phyloP scores from a whole-genome alignment of 139 green algal genomes.

The Chlamydomonas applanata region DNA sequence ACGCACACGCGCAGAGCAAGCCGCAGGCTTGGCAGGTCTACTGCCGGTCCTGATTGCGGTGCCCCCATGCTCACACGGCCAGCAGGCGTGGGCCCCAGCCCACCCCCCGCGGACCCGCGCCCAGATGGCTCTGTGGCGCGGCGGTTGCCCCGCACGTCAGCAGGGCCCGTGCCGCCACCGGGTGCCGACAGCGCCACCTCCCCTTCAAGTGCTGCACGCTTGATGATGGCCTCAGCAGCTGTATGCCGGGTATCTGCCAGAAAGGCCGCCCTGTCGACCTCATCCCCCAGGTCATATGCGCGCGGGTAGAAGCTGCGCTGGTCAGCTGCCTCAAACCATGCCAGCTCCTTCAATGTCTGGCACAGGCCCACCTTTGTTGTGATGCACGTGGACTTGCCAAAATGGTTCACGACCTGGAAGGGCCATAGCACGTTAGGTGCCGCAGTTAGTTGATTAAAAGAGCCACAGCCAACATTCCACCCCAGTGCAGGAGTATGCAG shows the following conservation, averaged over 20 bases:
- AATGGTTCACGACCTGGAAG: constrained; percentile 48
- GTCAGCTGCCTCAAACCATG: constrained; percentile 39
- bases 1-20: constrained; percentile 18
- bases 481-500: too few species aligned
- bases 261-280: constrained; percentile 25
- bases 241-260: constrained; percentile 36
- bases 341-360: constrained; percentile 35
- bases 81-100: too few species aligned
- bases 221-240: constrained; percentile 43
- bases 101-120: too few species aligned
- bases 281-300: constrained; percentile 39
- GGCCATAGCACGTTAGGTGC: neutral
- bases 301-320: constrained; percentile 37
- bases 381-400: constrained; percentile 34
- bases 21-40: constrained; percentile 22
- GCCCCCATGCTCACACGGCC: neutral
- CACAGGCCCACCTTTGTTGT: constrained; percentile 50
- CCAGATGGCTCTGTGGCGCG: too few species aligned
- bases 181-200: neutral
- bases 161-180: neutral
- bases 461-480: too few species aligned
- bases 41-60: neutral
- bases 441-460: too few species aligned
- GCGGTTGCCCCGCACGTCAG: neutral
- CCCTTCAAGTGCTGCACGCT: constrained; percentile 31